Evolutionary conservation across 139 green algal species (phyloP), one percentile per base, ranked within the genome.

Genomic region (Pleodorina starrii): DNA sequence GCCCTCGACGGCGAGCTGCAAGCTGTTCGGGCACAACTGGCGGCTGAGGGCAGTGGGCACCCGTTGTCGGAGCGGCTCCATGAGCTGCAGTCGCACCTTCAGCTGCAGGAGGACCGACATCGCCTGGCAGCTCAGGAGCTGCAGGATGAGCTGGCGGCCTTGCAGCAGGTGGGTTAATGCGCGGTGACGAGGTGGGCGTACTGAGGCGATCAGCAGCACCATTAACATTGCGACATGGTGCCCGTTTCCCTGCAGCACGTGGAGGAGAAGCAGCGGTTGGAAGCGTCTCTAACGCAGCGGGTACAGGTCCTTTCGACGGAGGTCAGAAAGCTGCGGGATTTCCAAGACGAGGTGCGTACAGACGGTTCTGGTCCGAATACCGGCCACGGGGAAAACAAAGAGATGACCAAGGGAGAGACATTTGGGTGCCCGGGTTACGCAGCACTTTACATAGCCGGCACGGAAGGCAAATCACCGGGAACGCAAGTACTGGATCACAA

Each of bases 11-110:
- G 76, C 29, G 42, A 85, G 14, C 74, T 90, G 17, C 40, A 54
- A 40, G 38, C 40, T 23, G 59, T 43, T 23, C 88, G 77, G 43
- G 71, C 48, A 35, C 32, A 74, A 48, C 46, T 78, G n/a, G 32
- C 12, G 0, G 84, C 59, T 7, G 35, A 66, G 2, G 75, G 7
- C 9, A 32, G 10, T 36, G 36, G 40, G 1, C n/a, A 43, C 0
- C 35, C 76, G 36, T 66, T 51, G 0, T 35, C n/a, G 5, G 51
- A 82, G 68, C 43, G 66, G 79, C 79, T 92, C 16, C 32, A 54
- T 43, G 81, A 86, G 36, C 84, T 92, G 51, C 77, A 85, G 32
- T 51, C 81, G 35, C 84, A 92, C 84, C 87, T 84, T 50, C 35
- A 76, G 87, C 35, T 76, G 46, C 76, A 75, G 72, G 60, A 77